Evolutionary conservation across 139 green algal species (phyloP).

Genomic region (Pycnococcus provasolii): DNA sequence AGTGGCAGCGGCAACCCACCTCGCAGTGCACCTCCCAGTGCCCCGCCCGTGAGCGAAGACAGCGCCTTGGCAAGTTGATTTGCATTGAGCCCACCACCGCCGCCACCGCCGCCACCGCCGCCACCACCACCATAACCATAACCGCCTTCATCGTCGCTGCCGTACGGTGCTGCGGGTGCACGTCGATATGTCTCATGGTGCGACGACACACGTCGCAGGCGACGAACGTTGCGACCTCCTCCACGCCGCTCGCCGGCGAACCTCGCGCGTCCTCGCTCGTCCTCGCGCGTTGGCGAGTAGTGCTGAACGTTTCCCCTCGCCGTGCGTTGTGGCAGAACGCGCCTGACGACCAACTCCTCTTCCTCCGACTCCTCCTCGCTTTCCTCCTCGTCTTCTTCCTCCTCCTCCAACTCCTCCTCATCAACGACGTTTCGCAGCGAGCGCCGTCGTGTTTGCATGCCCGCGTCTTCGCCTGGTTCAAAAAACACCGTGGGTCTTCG

Average conservation of each 20-base stretch:
- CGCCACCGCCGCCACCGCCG: no score
- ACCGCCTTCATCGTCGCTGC: no score
- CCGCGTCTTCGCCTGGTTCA: not conserved
- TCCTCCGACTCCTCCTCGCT: constrained; percentile 22
- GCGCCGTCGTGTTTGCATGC: not conserved
- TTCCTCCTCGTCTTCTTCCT: constrained; percentile 29
- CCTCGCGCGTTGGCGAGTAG: constrained; percentile 10
- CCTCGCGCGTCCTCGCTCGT: constrained; percentile 21
- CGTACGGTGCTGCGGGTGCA: not conserved
- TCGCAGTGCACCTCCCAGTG: no score
- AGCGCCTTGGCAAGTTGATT: no score
- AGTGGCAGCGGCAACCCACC: no score
- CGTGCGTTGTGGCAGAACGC: not conserved
- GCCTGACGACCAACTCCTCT: constrained; percentile 23
- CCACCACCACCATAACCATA: no score
- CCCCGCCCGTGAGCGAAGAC: no score
- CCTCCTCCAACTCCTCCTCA: constrained; percentile 24
- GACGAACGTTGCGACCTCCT: not conserved
- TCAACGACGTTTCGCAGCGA: constrained; percentile 9
- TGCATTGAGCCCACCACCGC: no score
- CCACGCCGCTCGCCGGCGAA: constrained; percentile 2
- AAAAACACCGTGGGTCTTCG: not conserved
- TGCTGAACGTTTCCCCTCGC: constrained; percentile 17
- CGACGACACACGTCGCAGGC: no score
- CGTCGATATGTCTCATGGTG: constrained; percentile 1